Evolutionary conservation across 2,329 filamentous ascomycete genomes (phyloP).

Genomic region (Diaporthe citri): DNA sequence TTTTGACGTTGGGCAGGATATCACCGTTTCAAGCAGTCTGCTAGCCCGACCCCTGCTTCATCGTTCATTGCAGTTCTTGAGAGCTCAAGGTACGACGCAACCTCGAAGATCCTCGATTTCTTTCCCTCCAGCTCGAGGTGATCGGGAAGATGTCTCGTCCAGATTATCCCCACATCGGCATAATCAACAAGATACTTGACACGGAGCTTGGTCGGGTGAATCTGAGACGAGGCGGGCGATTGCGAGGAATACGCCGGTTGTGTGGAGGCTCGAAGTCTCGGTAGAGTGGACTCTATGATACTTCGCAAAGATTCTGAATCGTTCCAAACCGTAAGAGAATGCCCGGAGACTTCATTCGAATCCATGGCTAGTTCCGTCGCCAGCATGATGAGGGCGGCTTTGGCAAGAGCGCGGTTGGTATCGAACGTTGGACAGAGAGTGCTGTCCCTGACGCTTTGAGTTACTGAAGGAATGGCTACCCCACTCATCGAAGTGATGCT

Average conservation of each 20-base stretch:
- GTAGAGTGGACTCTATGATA: conserved; percentile 9
- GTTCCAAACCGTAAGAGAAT: not conserved
- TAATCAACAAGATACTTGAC: not conserved
- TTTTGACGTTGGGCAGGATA: not conserved
- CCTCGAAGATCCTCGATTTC: not conserved
- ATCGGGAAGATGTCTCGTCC: not conserved
- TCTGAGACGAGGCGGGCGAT: not conserved
- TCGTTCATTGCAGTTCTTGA: not conserved
- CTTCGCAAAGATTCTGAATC: not conserved
- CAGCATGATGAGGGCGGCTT: not conserved
- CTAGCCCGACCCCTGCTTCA: not conserved
- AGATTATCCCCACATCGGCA: not conserved
- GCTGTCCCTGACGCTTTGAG: not conserved
- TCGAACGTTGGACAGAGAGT: not conserved
- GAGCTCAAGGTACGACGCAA: not conserved
- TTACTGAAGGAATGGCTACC: not conserved
- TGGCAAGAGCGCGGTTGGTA: not conserved
- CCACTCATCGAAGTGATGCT: not conserved
- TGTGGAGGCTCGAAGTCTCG: not conserved
- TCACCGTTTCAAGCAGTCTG: not conserved
- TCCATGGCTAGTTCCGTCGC: conserved; percentile 8
- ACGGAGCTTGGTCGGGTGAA: not conserved
- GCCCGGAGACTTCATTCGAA: conserved; percentile 2
- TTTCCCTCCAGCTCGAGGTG: not conserved
- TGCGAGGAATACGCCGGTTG: not conserved